Evolutionary conservation across 2,329 filamentous ascomycete species (phyloP).

Genomic region (Byssoonygena ceratinophila): DNA sequence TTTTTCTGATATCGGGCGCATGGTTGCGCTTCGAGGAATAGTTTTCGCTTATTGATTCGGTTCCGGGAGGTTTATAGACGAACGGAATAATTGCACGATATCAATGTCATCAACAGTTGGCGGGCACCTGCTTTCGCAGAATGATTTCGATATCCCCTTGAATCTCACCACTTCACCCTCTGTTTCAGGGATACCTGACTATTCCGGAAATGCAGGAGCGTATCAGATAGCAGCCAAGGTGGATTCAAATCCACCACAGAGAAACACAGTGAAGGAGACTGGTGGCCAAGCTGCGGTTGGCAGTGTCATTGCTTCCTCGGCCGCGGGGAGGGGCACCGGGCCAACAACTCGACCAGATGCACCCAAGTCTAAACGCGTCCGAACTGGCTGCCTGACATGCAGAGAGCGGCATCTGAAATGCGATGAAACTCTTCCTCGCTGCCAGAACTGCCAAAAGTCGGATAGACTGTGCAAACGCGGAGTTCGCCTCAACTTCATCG

Average conservation of each 20-base stretch:
- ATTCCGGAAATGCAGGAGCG: slow-evolving; percentile 10
- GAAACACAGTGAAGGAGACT: slow-evolving; percentile 1
- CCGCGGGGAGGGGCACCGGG: slow-evolving; percentile 1
- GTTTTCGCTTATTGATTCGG: background rate
- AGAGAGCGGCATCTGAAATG: slow-evolving; percentile 84
- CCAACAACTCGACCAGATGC: slow-evolving; percentile 17
- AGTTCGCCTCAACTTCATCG: slow-evolving; percentile 81
- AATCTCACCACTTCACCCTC: slow-evolving; percentile 14
- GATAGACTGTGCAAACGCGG: slow-evolving; percentile 77
- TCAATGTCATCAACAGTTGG: slow-evolving; percentile 20
- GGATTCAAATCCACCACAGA: slow-evolving; percentile 10
- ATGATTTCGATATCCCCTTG: slow-evolving; percentile 19
- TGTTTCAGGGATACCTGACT: slow-evolving; percentile 12
- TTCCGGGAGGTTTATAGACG: slow-evolving; percentile 4
- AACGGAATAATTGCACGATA: slow-evolving; percentile 8
- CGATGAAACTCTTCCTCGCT: slow-evolving; percentile 59
- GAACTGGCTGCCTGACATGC: slow-evolving; percentile 85
- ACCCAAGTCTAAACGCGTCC: slow-evolving; percentile 67
- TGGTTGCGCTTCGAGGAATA: slow-evolving; percentile 12
- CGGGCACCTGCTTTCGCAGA: slow-evolving; percentile 18
- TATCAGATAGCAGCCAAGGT: slow-evolving; percentile 13
- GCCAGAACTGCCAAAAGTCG: slow-evolving; percentile 78
- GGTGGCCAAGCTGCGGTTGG: background rate
- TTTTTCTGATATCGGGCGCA: slow-evolving; percentile 9
- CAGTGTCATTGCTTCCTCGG: background rate